Percentiles rank a stretch among this genome's conserved stretches.
Conservation (phyloP, 306 rosid species). For the Vicia sativa region DNA sequence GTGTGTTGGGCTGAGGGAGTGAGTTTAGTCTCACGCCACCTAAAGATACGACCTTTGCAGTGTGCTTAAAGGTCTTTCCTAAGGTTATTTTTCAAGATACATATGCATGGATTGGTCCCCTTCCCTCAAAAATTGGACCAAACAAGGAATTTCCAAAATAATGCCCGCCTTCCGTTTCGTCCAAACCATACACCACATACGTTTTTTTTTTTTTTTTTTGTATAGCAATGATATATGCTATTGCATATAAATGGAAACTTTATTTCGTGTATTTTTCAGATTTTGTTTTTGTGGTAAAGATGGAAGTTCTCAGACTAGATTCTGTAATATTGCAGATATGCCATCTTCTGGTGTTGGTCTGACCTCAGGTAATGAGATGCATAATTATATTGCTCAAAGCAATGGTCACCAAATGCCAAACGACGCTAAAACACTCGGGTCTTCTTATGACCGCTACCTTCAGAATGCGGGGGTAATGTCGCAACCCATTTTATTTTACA, state of each 20-base stretch:
- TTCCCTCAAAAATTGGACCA: background rate
- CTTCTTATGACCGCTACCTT: slow-evolving; percentile 87
- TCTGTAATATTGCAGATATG: slow-evolving; percentile 49
- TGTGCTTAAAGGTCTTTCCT: background rate
- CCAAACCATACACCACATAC: background rate
- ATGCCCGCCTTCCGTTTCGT: background rate
- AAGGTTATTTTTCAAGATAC: background rate
- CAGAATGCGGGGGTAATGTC: slow-evolving; percentile 69
- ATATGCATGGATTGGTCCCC: background rate
- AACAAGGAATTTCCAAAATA: background rate
- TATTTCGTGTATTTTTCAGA: background rate
- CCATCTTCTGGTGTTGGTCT: slow-evolving; percentile 56
- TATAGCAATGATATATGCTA: slow-evolving; percentile 6
- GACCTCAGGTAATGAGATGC: slow-evolving; percentile 68
- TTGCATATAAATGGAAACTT: background rate
- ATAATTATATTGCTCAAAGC: slow-evolving; percentile 51
- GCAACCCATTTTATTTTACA: slow-evolving; percentile 33
- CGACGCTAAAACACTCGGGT: slow-evolving; percentile 67
- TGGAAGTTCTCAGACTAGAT: slow-evolving; percentile 13
- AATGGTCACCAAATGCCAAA: slow-evolving; percentile 57
- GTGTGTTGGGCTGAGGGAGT: background rate
- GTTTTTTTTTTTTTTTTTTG: background rate
- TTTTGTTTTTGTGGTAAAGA: slow-evolving; percentile 17
- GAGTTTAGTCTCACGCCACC: background rate
- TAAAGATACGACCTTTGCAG: background rate